Evolutionary conservation across 1,284 basidiomycete species (phyloP).

Genomic region (Malassezia nana): DNA sequence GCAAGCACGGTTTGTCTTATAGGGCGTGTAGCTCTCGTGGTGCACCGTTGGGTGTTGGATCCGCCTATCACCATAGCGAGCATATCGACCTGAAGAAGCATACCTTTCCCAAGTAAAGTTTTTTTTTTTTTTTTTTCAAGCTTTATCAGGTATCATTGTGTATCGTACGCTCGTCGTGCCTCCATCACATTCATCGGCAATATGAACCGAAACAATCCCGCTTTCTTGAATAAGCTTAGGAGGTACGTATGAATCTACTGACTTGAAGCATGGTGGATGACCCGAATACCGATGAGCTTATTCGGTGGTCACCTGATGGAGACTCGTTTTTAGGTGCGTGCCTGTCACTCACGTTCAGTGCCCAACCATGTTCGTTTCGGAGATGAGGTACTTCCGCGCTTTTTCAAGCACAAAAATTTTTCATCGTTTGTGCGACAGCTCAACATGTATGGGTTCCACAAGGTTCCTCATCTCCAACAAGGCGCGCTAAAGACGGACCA

Average conservation of each 20-base stretch:
- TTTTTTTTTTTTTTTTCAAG: too few species aligned
- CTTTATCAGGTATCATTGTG: background rate
- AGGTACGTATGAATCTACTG: conserved; percentile 55
- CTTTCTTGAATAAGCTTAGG: conserved; percentile 84
- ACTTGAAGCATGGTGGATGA: conserved; percentile 76
- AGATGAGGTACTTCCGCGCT: conserved; percentile 56
- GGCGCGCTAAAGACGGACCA: conserved; percentile 61
- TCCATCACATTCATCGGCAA: conserved; percentile 14
- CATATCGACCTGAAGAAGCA: background rate
- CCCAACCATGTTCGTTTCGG: conserved; percentile 87
- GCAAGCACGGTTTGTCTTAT: background rate
- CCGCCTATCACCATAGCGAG: background rate
- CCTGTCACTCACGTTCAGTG: conserved; percentile 51
- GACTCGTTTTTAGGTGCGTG: conserved; percentile 76
- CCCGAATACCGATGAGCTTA: conserved; percentile 66
- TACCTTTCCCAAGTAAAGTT: too few species aligned
- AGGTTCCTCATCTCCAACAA: conserved; percentile 73
- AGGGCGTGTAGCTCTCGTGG: background rate
- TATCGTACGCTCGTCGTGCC: background rate
- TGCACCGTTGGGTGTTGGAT: background rate
- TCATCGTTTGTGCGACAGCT: conserved; percentile 78
- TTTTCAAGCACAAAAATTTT: conserved; percentile 57
- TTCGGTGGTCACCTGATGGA: conserved; percentile 78
- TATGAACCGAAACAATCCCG: conserved; percentile 55
- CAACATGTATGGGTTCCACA: conserved; percentile 59